Conservation (phyloP, 768 basidiomycete species). For the Lentinus tigrinus region DNA sequence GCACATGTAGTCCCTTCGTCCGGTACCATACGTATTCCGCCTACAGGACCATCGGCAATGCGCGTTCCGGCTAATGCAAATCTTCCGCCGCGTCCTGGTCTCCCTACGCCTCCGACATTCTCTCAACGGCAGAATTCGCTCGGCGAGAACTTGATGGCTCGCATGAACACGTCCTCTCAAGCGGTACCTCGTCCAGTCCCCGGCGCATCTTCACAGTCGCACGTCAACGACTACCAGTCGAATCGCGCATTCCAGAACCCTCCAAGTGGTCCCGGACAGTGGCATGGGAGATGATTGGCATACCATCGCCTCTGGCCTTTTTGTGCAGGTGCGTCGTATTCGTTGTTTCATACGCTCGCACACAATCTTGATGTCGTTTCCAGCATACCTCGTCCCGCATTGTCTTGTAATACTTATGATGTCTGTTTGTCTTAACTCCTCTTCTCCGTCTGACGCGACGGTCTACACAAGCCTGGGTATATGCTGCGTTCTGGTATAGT, state of each 20-base stretch:
- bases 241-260: background rate
- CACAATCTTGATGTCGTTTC: too few species aligned
- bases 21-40: background rate
- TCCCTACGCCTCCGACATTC: background rate
- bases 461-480: too few species aligned
- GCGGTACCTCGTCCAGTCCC: background rate
- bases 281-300: too few species aligned
- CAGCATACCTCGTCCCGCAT: too few species aligned
- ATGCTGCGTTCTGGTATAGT: too few species aligned
- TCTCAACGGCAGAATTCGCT: background rate
- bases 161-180: background rate
- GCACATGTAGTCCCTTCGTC: background rate
- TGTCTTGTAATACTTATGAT: too few species aligned
- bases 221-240: background rate
- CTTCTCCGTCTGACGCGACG: too few species aligned
- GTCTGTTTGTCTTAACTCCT: too few species aligned
- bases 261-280: too few species aligned
- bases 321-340: too few species aligned
- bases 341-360: too few species aligned
- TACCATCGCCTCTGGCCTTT: too few species aligned
- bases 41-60: background rate
- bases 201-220: background rate
- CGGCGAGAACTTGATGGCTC: constrained; percentile 5
- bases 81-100: background rate
- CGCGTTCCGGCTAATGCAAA: background rate